A percentile compares a stretch with the other conserved stretches of the same genome.
phyloP scores from a whole-genome alignment of 179 eudicot genomes.

The Patellifolia procumbens region DNA sequence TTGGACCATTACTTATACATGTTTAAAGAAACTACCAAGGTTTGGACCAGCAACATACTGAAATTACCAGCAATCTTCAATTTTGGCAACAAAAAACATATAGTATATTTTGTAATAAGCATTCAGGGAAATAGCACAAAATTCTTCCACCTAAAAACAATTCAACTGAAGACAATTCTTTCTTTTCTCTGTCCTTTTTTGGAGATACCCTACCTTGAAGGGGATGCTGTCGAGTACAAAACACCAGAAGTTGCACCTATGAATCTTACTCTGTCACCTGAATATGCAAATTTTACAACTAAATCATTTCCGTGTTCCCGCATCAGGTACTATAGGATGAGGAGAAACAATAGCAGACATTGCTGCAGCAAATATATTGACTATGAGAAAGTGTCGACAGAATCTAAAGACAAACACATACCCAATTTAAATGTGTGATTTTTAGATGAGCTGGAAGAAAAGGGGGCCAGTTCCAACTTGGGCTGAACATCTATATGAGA shows the following conservation, averaged over 20 bases:
- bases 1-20: background rate
- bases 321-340: background rate
- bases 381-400: background rate
- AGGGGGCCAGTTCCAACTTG: conserved; percentile 52
- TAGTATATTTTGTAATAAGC: background rate
- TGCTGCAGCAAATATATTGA: background rate
- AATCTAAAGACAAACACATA: conserved; percentile 23
- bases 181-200: background rate
- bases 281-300: conserved; percentile 18
- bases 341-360: background rate
- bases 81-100: background rate
- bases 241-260: conserved; percentile 50
- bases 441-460: conserved; percentile 52
- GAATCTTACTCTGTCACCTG: conserved; percentile 84
- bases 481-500: conserved; percentile 47
- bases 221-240: conserved; percentile 47
- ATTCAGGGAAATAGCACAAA: background rate
- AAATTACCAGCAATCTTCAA: background rate
- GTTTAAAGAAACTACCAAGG: background rate
- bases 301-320: background rate
- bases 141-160: background rate
- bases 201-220: conserved; percentile 53
- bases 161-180: background rate
- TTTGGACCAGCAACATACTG: background rate
- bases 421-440: conserved; percentile 58